Evolutionary conservation across 345 rosid species (phyloP).

Genomic region (Carallia pectinifolia): DNA sequence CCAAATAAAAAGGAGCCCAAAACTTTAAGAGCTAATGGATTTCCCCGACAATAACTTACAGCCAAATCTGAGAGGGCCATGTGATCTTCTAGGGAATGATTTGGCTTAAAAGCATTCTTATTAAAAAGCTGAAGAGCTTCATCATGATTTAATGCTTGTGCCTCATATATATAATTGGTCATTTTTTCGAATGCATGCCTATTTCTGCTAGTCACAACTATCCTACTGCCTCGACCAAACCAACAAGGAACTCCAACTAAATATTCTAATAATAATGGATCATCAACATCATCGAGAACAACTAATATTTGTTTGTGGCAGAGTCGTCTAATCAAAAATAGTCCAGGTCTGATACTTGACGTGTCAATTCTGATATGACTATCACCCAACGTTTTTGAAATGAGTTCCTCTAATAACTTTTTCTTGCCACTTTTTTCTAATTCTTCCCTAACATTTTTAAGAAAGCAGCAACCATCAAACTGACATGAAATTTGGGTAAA

Average conservation of each 20-base stretch:
- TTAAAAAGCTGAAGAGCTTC: neutral
- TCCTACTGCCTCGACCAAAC: constrained; percentile 5
- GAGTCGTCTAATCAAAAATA: neutral
- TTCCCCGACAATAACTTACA: neutral
- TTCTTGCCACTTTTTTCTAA: neutral
- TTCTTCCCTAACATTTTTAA: constrained; percentile 9
- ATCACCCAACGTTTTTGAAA: neutral
- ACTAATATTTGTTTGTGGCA: neutral
- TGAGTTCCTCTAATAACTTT: neutral
- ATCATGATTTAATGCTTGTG: neutral
- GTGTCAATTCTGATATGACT: neutral
- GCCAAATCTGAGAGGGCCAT: neutral
- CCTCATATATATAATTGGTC: neutral
- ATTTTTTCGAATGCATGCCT: neutral
- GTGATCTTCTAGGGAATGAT: neutral
- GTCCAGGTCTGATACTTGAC: neutral
- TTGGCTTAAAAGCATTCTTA: constrained; percentile 4
- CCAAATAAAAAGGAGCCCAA: constrained; percentile 8
- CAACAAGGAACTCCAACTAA: neutral
- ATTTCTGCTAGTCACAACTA: constrained; percentile 5
- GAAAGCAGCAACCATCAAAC: constrained; percentile 7
- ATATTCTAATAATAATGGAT: neutral
- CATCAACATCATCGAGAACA: constrained; percentile 14
- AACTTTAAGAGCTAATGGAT: constrained; percentile 10
- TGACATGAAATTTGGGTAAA: neutral